phyloP scores from a whole-genome alignment of 2,329 filamentous ascomycete species.

The Cercospora sesami region DNA sequence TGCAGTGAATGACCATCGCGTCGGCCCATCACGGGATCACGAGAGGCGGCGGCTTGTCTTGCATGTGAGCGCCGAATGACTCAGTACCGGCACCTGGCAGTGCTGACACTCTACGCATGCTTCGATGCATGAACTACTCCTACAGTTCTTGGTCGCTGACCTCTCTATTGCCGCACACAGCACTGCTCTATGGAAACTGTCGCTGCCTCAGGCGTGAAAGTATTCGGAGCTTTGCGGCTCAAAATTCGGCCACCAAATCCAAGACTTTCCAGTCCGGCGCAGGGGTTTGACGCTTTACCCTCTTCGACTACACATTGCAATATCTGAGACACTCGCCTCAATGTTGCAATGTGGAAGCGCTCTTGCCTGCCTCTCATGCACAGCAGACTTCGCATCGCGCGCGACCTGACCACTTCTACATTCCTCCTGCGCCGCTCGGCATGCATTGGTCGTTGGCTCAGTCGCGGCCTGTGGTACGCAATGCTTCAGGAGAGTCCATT shows the following conservation, averaged over 20 bases:
- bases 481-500: neutral
- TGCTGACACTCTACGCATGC: neutral
- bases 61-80: constrained; percentile 5
- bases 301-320: neutral
- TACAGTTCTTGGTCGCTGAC: neutral
- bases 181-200: neutral
- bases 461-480: neutral
- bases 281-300: neutral
- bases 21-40: neutral
- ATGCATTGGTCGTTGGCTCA: neutral
- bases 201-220: neutral
- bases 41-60: constrained; percentile 4
- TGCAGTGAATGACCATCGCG: constrained; percentile 6
- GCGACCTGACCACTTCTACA: neutral
- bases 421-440: constrained; percentile 9
- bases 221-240: neutral
- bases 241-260: neutral
- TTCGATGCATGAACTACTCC: neutral
- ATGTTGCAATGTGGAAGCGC: neutral
- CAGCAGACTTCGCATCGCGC: neutral
- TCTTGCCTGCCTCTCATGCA: constrained; percentile 1
- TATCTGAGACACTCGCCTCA: constrained; percentile 4
- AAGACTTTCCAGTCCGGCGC: neutral
- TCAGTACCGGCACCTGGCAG: neutral
- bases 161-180: neutral